Percentiles rank a stretch among this genome's conserved stretches.
These are phyloP conservation scores for Metschnikowia matae DNA, from an alignment of 805 yeast genomes.

Conservation along the genomic window DNA sequence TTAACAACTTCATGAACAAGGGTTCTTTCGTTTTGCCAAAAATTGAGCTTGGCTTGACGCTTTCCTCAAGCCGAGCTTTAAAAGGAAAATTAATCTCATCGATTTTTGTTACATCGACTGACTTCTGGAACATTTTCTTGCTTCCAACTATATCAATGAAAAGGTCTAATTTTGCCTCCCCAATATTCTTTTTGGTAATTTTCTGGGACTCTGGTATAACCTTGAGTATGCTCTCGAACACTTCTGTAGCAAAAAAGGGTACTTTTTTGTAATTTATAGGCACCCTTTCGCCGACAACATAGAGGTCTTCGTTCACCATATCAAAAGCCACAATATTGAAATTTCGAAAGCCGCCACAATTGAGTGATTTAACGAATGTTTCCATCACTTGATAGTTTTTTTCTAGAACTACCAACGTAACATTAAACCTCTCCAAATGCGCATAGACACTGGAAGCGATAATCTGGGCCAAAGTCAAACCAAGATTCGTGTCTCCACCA, in stretches of 20 bases:
- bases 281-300: conserved; percentile 31
- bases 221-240: conserved; percentile 31
- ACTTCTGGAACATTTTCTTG: conserved; percentile 31
- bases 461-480: conserved; percentile 32
- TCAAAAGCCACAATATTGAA: conserved; percentile 32
- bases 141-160: conserved; percentile 40
- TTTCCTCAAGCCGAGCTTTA: conserved; percentile 14
- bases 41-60: conserved; percentile 14
- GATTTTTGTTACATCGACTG: conserved; percentile 25
- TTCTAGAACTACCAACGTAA: conserved; percentile 31
- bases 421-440: conserved; percentile 22
- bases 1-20: conserved; percentile 31
- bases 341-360: conserved; percentile 18
- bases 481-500: conserved; percentile 41
- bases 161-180: conserved; percentile 30
- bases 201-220: conserved; percentile 19
- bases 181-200: conserved; percentile 20
- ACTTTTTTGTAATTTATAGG: conserved; percentile 36
- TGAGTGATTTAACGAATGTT: conserved; percentile 18
- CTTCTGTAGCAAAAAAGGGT: conserved; percentile 35
- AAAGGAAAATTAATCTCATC: conserved; percentile 31
- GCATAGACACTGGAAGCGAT: conserved; percentile 27
- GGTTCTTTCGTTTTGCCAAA: conserved; percentile 29
- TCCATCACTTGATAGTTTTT: conserved; percentile 18
- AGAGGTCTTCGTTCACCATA: conserved; percentile 30